Evolutionary conservation across 148 eudicot genomes (phyloP), one percentile per base, ranked within the genome.

Genomic region (Vaccinium darrowii): DNA sequence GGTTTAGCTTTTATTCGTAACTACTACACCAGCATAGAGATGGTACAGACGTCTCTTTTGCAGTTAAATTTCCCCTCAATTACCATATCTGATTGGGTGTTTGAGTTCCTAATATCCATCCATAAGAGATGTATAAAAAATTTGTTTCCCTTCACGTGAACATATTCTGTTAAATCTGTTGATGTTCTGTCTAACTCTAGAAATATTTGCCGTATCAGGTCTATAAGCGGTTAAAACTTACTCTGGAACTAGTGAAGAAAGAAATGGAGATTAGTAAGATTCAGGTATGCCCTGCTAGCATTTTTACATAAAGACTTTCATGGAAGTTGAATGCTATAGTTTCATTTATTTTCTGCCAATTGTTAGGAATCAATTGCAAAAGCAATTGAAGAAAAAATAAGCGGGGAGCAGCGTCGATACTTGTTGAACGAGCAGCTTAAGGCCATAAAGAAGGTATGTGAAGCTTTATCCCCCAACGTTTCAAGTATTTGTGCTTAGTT

Each of bases 241-340:
- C 95, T 78, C 81, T 97, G 90, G 98, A 95, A 83, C 85, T 97
- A 82, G 93, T 95, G 88, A 97, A 97, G 95, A 97, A 97, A 92
- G 98, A 97, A 89, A 90, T 95, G 96, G 99, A 97, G 91, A 95
- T 97, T 60, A 95, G 98, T 89, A 97, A 95, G 90, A 94, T 97
- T 86, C 99, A 97, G 98, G 99, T 95, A 93, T 85, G 80, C 43
- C 74, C 50, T 75, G 57, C 49, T 84, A 23, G 36, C n/a, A 8
- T 86, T 63, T 82, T 78, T 19, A 25, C 53, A 30, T 50, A 14
- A 67, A 62, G 56, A 47, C 56, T 25, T 67, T 36, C 78, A 9
- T 50, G 78, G 47, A 33, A 53, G 33, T 83, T 83, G 5, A 21
- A 18, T 67, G 57, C 21, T 21, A 51, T 69, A 54, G 62, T 60